Conservation (phyloP, 176 grass and related monocot species). For the Oryza glaberrima region DNA sequence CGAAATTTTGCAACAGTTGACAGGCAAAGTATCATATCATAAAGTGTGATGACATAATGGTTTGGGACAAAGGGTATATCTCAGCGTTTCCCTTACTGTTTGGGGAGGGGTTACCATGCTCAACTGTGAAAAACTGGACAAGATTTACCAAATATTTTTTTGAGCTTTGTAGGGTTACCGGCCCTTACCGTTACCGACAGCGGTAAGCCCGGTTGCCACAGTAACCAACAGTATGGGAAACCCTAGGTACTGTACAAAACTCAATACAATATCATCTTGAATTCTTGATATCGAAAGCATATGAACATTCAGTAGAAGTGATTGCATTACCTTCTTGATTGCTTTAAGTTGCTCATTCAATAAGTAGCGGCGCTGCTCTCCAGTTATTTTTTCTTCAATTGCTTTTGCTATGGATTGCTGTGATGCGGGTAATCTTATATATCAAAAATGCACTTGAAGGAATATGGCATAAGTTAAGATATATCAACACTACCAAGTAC, state of each 20-base stretch:
- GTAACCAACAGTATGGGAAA: no score
- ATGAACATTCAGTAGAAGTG: background rate
- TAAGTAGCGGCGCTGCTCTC: slow-evolving; percentile 77
- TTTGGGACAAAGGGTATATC: background rate
- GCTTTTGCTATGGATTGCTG: slow-evolving; percentile 85
- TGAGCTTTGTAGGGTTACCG: no score
- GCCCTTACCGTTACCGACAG: no score
- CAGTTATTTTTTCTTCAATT: slow-evolving; percentile 80
- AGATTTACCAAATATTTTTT: no score
- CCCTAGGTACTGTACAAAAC: background rate
- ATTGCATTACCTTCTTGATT: slow-evolving; percentile 68
- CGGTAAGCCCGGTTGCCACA: no score
- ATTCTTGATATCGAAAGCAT: slow-evolving; percentile 2
- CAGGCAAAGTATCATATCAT: background rate
- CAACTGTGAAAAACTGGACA: no score
- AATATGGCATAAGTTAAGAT: background rate
- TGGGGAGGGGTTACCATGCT: no score
- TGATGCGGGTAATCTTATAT: slow-evolving; percentile 5
- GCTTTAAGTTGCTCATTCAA: slow-evolving; percentile 81
- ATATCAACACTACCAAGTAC: slow-evolving; percentile 30
- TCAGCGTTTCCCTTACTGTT: no score
- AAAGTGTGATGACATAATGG: background rate
- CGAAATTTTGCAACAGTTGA: background rate
- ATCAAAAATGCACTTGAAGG: slow-evolving; percentile 17
- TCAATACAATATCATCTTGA: slow-evolving; percentile 11